These are phyloP conservation scores for Porcisia hertigi DNA, from an alignment of 208 protist species.

Conservation along the genomic window DNA sequence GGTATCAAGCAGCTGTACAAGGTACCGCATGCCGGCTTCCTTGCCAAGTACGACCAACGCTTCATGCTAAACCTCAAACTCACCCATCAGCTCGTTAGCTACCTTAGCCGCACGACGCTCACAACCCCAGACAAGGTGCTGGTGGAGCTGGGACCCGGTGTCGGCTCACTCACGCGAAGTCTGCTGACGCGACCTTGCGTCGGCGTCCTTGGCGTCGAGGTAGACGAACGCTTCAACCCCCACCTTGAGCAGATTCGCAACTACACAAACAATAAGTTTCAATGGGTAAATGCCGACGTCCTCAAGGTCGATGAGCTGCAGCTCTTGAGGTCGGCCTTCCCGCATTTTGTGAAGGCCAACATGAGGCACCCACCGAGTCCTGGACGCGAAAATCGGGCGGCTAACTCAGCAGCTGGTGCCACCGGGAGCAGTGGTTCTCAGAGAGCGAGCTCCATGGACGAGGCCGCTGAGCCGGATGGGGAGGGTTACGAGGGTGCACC, in stretches of 20 bases:
- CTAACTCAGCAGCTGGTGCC: neutral
- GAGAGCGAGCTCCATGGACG: conserved; percentile 3
- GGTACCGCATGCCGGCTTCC: conserved; percentile 79
- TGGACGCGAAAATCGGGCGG: neutral
- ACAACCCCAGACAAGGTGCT: conserved; percentile 79
- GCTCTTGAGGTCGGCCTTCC: conserved; percentile 51
- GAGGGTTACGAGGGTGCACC: conserved; percentile 55
- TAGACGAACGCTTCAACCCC: conserved; percentile 78
- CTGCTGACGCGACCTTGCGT: conserved; percentile 83
- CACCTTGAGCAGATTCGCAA: conserved; percentile 81
- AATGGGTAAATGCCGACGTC: conserved; percentile 87
- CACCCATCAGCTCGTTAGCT: conserved; percentile 76
- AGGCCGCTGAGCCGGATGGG: neutral
- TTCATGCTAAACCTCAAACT: conserved; percentile 90
- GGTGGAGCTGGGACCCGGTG: conserved; percentile 83
- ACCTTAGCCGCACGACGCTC: conserved; percentile 68
- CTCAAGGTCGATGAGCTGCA: conserved; percentile 78
- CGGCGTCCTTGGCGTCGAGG: conserved; percentile 81
- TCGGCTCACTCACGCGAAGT: conserved; percentile 82
- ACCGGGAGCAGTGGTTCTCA: neutral
- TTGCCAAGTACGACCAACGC: conserved; percentile 88
- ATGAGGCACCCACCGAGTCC: conserved; percentile 28
- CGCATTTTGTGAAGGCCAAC: conserved; percentile 61
- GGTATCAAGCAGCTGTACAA: conserved; percentile 88
- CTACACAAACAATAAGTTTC: conserved; percentile 84